Base-by-base conservation (phyloP, 2,329 filamentous ascomycete genomes). In the Talaromyces amestolkiae region DNA sequence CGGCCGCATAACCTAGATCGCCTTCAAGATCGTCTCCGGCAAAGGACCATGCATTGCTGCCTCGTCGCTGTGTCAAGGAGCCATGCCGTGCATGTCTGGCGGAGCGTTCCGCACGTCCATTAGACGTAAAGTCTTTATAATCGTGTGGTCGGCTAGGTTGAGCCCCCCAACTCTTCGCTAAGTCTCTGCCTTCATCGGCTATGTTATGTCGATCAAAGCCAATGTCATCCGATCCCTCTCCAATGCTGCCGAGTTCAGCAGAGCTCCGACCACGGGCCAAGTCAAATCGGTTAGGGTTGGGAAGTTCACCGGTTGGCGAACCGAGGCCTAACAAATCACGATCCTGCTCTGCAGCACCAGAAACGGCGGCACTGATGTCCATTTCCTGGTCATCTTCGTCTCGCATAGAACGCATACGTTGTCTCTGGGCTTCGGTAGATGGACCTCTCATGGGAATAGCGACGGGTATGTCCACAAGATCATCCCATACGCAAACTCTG, bases 401-500 rank as follows among this genome's bases (percentile, higher is more conserved):
- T 49, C 78, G 76, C 82, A 86, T 72, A 77, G 83, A 72, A 61
- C 77, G 78, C 59, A 85, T 85, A 70, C 83, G 82, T 62, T 87
- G 88, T 63, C 91, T 86, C 66, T 89, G 88, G 82, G 92, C 89
- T 73, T 98, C 94, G n/a, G 89, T 88, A 4, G 91, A 94, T 8
- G 93, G 91, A 9, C 87, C 86, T 59, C 91, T 89, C 84, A 99
- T 89, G 27, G 94, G 94, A 37, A 97, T 92, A 2, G 93, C 95
- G 58, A 98, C 90, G 2, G 95, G 95, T 17, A 99, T 91, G 72
- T 99, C 95, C 24, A 99, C 95, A 24, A 98, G 82, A 74, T 99
- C 95, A 74, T 99, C 95, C 95, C 95, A 99, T 13, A 99, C 94
- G 72, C 93, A 97, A 19, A 99, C 94, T 72, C 94, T 89, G 58